These are phyloP conservation scores for Colletotrichum theobromicola DNA, from an alignment of 2,329 filamentous ascomycete genomes.

Conservation along the genomic window DNA sequence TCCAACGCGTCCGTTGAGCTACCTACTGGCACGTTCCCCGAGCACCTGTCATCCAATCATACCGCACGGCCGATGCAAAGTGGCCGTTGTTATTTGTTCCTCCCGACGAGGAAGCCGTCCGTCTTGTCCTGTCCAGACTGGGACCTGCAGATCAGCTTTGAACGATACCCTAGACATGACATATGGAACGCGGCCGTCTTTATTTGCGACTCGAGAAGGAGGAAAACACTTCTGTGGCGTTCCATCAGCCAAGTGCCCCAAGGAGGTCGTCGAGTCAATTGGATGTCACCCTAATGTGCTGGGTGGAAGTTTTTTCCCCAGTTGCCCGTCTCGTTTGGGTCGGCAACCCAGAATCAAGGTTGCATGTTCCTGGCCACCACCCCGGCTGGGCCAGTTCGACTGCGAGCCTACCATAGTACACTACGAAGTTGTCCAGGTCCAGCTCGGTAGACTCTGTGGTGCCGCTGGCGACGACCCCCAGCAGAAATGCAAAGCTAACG, in stretches of 20 bases:
- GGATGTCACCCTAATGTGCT: background rate
- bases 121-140: too few relatives aligned
- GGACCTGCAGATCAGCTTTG: background rate
- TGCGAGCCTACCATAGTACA: too few relatives aligned
- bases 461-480: background rate
- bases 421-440: background rate
- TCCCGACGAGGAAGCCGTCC: background rate
- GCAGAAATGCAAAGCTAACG: background rate
- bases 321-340: background rate
- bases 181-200: background rate
- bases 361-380: conserved; percentile 11
- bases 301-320: background rate
- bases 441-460: background rate
- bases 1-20: background rate
- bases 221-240: background rate
- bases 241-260: background rate
- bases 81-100: background rate
- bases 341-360: background rate
- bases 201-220: background rate
- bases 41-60: conserved; percentile 16
- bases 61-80: background rate
- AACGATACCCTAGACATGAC: background rate
- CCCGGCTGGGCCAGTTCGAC: background rate
- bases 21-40: background rate
- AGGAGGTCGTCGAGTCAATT: background rate